Evolutionary conservation across 73 alveolate species (phyloP), one percentile per base, ranked within the genome.

Genomic region (Paramecium octaurelia): DNA sequence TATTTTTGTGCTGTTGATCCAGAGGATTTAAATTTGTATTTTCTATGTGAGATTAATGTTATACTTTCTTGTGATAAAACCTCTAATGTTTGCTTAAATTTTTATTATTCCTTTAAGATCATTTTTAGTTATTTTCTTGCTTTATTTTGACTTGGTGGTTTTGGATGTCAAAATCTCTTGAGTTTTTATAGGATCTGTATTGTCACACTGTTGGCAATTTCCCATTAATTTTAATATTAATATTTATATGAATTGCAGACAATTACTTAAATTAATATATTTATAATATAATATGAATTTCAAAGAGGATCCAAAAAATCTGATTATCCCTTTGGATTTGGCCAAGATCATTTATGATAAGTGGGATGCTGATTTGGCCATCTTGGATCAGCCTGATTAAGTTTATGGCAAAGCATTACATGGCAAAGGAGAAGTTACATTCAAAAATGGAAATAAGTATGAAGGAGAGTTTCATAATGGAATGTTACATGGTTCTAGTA

Each of bases 331-430:
- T 23, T 27, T 89, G 14, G 94, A 89, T 40, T 58, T 89, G 18
- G 88, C 94, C 4, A 89, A 89, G 58, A 89, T 89, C 50, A 89
- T 89, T 24, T 89, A 89, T 71, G 57, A 64, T 21, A 88, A 71
- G 16, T 89, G 88, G 86, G 94, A 89, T 44, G 94, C 94, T 64
- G 94, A 89, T 29, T 85, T 89, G 60, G 88, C 94, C 29, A 89
- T 89, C 35, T 44, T 89, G 36, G 94, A 89, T 44, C 24, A 89
- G 58, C 94, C 94, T 21, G 94, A 83, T 7, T 88, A 89, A 83
- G 94, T 89, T 21, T 89, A 89, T 89, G 94, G 94, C 20, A 89
- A 89, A 54, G 94, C 94, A 64, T 83, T 89, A 24, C 94, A 89
- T 89, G 94, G 94, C 8, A 50, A 68, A 12, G 94, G 94, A 8